Percentiles rank a stretch among this genome's conserved stretches.
phyloP scores from a whole-genome alignment of 371 early-diverging fungal species.

The Apophysomyces variabilis region DNA sequence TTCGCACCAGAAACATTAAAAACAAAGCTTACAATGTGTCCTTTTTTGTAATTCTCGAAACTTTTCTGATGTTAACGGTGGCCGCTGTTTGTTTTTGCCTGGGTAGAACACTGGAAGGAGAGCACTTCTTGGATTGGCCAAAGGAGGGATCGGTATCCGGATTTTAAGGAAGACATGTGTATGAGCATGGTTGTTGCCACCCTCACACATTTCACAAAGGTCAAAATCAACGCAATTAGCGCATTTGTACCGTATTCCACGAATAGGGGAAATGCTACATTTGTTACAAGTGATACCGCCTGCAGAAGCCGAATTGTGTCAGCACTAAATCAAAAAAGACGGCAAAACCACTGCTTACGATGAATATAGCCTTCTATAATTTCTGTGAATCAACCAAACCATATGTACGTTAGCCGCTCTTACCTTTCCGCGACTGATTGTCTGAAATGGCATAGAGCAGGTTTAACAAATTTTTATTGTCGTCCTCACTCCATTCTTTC shows the following conservation, averaged over 20 bases:
- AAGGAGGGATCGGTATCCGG: conserved; percentile 91
- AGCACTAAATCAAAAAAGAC: background rate
- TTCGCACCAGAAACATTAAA: too few species aligned
- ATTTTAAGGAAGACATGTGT: conserved; percentile 93
- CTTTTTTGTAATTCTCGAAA: conserved; percentile 56
- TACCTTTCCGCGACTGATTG: conserved; percentile 87
- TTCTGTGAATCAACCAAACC: background rate
- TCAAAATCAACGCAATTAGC: conserved; percentile 93
- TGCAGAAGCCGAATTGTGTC: conserved; percentile 18
- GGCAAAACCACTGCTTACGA: conserved; percentile 42
- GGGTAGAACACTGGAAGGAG: conserved; percentile 87
- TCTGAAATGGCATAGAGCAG: conserved; percentile 88
- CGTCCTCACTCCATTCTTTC: conserved; percentile 56
- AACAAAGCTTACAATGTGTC: conserved; percentile 72
- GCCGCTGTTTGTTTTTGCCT: conserved; percentile 39
- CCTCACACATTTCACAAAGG: conserved; percentile 93
- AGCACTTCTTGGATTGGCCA: conserved; percentile 85
- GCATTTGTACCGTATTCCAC: conserved; percentile 92
- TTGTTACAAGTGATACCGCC: conserved; percentile 93
- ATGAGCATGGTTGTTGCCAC: conserved; percentile 70
- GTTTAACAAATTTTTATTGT: conserved; percentile 68
- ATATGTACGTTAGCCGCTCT: background rate
- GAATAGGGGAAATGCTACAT: conserved; percentile 85
- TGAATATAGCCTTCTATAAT: conserved; percentile 80
- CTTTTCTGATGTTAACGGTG: conserved; percentile 38